phyloP scores from a whole-genome alignment of 2,329 filamentous ascomycete genomes.

The Fusarium falciforme region DNA sequence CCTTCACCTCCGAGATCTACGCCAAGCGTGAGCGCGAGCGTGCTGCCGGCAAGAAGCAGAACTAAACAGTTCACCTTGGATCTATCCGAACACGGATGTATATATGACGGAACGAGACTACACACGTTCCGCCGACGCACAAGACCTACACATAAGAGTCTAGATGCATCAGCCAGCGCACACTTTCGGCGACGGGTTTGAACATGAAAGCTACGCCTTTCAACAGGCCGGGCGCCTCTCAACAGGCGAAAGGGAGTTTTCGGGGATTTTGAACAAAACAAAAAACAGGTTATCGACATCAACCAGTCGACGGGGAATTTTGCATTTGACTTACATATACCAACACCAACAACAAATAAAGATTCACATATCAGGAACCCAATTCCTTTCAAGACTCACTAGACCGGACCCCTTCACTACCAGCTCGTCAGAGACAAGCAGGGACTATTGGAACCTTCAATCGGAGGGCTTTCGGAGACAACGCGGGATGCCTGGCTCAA shows the following conservation, averaged over 20 bases:
- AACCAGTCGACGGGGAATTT: conserved; percentile 24
- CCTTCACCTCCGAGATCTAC: conserved; percentile 94
- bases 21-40: conserved; percentile 79
- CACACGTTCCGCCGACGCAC: background rate
- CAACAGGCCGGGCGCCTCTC: conserved; percentile 45
- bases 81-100: conserved; percentile 15
- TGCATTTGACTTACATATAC: conserved; percentile 21
- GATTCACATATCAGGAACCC: conserved; percentile 6
- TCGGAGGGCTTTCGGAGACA: background rate
- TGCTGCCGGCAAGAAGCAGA: conserved; percentile 65
- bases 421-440: background rate
- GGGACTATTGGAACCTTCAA: background rate
- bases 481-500: background rate
- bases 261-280: conserved; percentile 13
- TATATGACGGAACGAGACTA: conserved; percentile 6
- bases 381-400: background rate
- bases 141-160: conserved; percentile 3
- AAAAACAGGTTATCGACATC: conserved; percentile 36
- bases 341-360: conserved; percentile 27
- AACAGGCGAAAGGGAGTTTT: conserved; percentile 44
- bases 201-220: conserved; percentile 42
- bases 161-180: conserved; percentile 15
- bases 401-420: no score
- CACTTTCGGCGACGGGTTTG: conserved; percentile 28
- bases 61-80: conserved; percentile 47